Base-by-base conservation (phyloP, 768 basidiomycete genomes). In the Amanita pallidorosea region DNA sequence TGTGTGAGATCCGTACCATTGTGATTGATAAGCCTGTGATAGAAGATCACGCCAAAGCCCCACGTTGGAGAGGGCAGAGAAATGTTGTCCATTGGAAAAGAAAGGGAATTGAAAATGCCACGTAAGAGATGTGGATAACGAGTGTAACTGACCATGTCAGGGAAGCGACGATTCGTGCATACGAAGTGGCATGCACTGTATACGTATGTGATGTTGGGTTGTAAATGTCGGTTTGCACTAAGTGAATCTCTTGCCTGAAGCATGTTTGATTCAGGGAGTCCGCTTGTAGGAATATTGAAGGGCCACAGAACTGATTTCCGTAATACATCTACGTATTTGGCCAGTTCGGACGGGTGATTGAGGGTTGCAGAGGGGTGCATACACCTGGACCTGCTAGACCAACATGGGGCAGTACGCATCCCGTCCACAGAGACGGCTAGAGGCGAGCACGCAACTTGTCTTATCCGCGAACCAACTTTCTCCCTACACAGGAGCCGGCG, bases 81-180 rank as follows among this genome's bases (percentile, higher is more conserved):
- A 8, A 13, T 18, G 33, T 12, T 11, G 15, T 43, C 17, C n/a
- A 22, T 34, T 31, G 48, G 40, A 25, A 33, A 41, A 45, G n/a
- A 40, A n/a, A 31, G 38, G 42, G 41, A 23, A n/a, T 37, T 17
- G 29, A 9, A 43, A 56, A 54, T 25, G 50, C 38, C 2, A 45
- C 15, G 48, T 53, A 49, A 20, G 48, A 49, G 11, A n/a, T n/a
- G 45, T 27, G 3, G 52, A 46, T 5, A 66, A 58, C 47, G 68
- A 70, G 57, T 83, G 54, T 85, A n/a, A n/a, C 83, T 37, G 76
- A 70, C 78, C 85, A 88, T 8, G 76, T 76, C 47, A 84, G 70
- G 0, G 78, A 79, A n/a, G 17, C 67, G 65, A 12, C 87, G 68
- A 55, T 80, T 79, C 8, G 61, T 71, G 65, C 82, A 88, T 3